Evolutionary conservation across 116 monocot species (phyloP), one percentile per base, ranked within the genome.

Genomic region (Dioscorea cayenensis): DNA sequence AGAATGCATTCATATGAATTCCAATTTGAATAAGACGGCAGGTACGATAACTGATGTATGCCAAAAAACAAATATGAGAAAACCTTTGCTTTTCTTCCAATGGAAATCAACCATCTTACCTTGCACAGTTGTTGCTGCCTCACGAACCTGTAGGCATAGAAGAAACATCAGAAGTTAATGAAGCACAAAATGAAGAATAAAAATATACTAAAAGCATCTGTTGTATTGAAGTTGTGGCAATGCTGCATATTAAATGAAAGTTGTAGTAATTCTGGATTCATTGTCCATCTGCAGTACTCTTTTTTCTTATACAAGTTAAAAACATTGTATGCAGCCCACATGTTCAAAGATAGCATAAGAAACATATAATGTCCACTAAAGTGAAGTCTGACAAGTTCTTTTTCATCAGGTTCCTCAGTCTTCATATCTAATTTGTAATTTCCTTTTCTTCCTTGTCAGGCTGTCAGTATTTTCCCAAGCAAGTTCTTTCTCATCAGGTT

Each of bases 71-170:
- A 48, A 38, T 43, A 35, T 27, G 5, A 68, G 10, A 43, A 74
- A n/a, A 99, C 99, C 94, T 99, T 84, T 99, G 85, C 90, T 99
- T 74, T 85, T 94, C 76, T 83, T 89, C 64, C 94, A 50, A 71
- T 99, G 99, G 49, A 83, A 94, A 81, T 99, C 94, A 63, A 99
- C 99, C 73, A 75, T 76, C 79, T 99, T 99, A 67, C 91, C 94
- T 81, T 91, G 99, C 35, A 91, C 80, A 60, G 77, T 72, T 50
- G 77, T 82, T 38, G 89, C 91, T 74, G 77, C 81, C 66, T 99
- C 99, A 78, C 94, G 91, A 82, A 77, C 84, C 96, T 96, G 72
- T 36, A 60, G 74, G 43, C 48, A 51, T 14, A 51, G 7, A 62
- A 58, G 60, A 77, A 36, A 0, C 62, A 13, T 51, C 52, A 52